Percentiles rank a stretch among this genome's conserved stretches.
phyloP scores from a whole-genome alignment of 78 protist genomes.

The Neovahlkampfia damariscottae region DNA sequence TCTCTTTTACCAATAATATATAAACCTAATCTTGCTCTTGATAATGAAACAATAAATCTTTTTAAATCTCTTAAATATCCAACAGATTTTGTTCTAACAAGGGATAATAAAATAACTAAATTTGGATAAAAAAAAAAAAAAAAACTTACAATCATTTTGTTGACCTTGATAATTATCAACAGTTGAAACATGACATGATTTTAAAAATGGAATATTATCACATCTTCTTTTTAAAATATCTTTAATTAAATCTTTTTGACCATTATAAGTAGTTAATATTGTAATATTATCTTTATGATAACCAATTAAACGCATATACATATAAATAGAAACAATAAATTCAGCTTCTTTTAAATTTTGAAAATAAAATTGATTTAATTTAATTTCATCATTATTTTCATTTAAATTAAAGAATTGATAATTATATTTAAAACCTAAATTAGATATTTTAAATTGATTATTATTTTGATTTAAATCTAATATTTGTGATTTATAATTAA shows the following conservation, averaged over 20 bases:
- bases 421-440: background rate
- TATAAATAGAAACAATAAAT: constrained; percentile 66
- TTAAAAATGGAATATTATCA: background rate
- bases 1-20: constrained; percentile 63
- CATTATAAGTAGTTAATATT: constrained; percentile 88
- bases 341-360: constrained; percentile 93
- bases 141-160: constrained; percentile 93
- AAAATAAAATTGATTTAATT: constrained; percentile 61
- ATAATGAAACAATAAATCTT: constrained; percentile 71
- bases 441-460: background rate
- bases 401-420: constrained; percentile 61
- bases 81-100: constrained; percentile 71
- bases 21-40: constrained; percentile 90
- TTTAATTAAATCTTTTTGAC: constrained; percentile 68
- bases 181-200: no score
- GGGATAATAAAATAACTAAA: constrained; percentile 72
- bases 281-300: constrained; percentile 36
- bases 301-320: constrained; percentile 86
- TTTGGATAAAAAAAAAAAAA: no score
- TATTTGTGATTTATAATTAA: no score
- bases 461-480: constrained; percentile 38
- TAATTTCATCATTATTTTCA: constrained; percentile 74
- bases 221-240: constrained; percentile 17
- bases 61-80: constrained; percentile 85
- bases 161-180: constrained; percentile 91